phyloP scores from a whole-genome alignment of 805 yeast species.

The Metahyphopichia silvanorum region DNA sequence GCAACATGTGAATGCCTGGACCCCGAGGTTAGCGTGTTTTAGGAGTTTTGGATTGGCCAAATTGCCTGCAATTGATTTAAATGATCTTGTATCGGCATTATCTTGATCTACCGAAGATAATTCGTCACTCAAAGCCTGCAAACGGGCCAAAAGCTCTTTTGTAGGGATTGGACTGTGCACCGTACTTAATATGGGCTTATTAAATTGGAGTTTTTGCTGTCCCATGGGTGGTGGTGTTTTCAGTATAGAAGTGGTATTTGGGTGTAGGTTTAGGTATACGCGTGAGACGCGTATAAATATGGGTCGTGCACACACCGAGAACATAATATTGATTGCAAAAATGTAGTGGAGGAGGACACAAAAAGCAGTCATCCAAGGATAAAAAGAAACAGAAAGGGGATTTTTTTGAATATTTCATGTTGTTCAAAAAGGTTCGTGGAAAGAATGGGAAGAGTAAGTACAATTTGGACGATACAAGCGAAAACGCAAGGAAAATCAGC shows the following conservation, averaged over 20 bases:
- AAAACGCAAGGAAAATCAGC: too few relatives aligned
- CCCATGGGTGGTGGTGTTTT: background rate
- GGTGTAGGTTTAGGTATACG: too few relatives aligned
- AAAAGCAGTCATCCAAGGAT: too few relatives aligned
- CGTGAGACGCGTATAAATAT: too few relatives aligned
- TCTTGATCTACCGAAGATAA: constrained; percentile 64
- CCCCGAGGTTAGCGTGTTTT: constrained; percentile 60
- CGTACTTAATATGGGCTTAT: constrained; percentile 52
- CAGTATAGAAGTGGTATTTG: background rate
- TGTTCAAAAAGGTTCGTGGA: too few relatives aligned
- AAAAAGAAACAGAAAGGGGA: too few relatives aligned
- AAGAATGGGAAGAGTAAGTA: too few relatives aligned
- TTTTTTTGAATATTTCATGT: too few relatives aligned
- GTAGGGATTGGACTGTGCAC: constrained; percentile 55
- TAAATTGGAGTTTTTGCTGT: constrained; percentile 23
- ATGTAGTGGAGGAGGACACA: too few relatives aligned
- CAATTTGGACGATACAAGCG: too few relatives aligned
- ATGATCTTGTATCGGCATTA: constrained; percentile 41
- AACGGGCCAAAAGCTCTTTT: constrained; percentile 56
- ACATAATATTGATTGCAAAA: too few relatives aligned
- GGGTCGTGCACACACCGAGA: too few relatives aligned
- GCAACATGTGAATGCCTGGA: constrained; percentile 68
- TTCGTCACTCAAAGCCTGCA: constrained; percentile 59
- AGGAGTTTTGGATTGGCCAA: constrained; percentile 58
- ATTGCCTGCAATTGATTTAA: constrained; percentile 44